phyloP scores from a whole-genome alignment of 1,284 basidiomycete species.

The Macrocystidia cucumis region DNA sequence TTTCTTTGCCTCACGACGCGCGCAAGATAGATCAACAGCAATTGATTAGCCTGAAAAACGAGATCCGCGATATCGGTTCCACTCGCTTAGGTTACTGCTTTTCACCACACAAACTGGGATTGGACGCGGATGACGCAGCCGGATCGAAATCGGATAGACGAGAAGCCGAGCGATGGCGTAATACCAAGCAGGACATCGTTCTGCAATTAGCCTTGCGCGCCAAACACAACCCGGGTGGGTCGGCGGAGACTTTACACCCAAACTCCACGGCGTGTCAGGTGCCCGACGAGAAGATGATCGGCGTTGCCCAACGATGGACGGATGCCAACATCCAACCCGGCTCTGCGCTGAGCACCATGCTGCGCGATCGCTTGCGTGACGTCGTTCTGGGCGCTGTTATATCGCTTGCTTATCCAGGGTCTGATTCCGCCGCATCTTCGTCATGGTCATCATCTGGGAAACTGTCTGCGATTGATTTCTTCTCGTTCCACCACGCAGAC shows the following conservation, averaged over 20 bases:
- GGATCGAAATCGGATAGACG: conserved; percentile 16
- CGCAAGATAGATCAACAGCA: conserved; percentile 36
- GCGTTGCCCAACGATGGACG: conserved; percentile 58
- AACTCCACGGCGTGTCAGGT: conserved; percentile 20
- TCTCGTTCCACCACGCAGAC: conserved; percentile 11
- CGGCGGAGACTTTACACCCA: conserved; percentile 9
- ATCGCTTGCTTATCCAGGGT: conserved; percentile 37
- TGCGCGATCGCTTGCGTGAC: conserved; percentile 55
- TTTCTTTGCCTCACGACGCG: conserved; percentile 14
- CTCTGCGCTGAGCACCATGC: conserved; percentile 47
- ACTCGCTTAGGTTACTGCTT: conserved; percentile 50
- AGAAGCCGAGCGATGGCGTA: conserved; percentile 37
- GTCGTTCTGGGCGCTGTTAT: conserved; percentile 58
- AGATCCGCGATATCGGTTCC: conserved; percentile 71
- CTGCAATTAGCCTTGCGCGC: conserved; percentile 63
- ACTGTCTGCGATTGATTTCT: conserved; percentile 16
- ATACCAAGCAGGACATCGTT: conserved; percentile 49
- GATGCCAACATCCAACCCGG: conserved; percentile 49
- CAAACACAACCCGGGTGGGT: conserved; percentile 28
- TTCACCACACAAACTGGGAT: conserved; percentile 18
- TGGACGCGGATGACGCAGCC: conserved; percentile 10
- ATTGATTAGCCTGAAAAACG: conserved; percentile 58
- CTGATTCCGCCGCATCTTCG: no score
- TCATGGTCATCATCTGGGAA: conserved; percentile 21
- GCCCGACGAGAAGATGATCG: conserved; percentile 44